Percentiles rank a stretch among this genome's conserved stretches.
phyloP scores from a whole-genome alignment of 2,329 filamentous ascomycete species.

The Clonostachys chloroleuca region DNA sequence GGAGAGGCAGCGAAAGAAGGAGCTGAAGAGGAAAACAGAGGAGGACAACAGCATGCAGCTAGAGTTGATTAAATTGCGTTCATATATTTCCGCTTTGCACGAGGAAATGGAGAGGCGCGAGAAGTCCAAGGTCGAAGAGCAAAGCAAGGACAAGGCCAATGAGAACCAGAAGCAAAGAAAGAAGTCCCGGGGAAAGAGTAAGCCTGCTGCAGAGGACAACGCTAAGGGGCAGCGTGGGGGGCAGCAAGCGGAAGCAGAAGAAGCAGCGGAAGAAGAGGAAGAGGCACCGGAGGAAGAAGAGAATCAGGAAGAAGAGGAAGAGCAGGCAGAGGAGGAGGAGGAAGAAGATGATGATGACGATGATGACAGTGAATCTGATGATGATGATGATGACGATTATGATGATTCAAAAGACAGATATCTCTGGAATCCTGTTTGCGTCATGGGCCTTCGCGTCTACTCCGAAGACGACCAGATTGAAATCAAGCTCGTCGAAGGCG shows the following conservation, averaged over 20 bases:
- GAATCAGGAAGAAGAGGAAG: slow-evolving; percentile 1
- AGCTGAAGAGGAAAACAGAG: slow-evolving; percentile 9
- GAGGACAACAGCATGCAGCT: slow-evolving; percentile 7
- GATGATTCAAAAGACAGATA: no score
- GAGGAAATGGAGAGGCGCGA: no score
- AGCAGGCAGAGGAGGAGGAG: slow-evolving; percentile 1
- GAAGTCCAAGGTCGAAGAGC: no score
- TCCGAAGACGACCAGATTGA: slow-evolving; percentile 24
- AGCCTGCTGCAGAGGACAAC: no score
- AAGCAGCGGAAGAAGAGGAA: no score
- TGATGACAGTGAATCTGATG: slow-evolving; percentile 7
- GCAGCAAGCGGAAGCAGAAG: no score
- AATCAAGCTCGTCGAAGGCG: slow-evolving; percentile 10
- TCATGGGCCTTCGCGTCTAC: slow-evolving; percentile 31
- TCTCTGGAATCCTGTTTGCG: slow-evolving; percentile 36
- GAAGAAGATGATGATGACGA: slow-evolving; percentile 2
- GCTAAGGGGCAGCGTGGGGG: no score
- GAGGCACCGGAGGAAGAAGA: not conserved
- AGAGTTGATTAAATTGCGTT: slow-evolving; percentile 15
- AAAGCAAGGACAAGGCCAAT: no score
- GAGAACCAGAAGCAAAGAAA: no score
- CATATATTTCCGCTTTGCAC: slow-evolving; percentile 5
- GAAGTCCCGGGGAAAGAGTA: no score
- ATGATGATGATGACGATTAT: slow-evolving; percentile 11
- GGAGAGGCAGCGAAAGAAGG: slow-evolving; percentile 15